Evolutionary conservation across 768 basidiomycete genomes (phyloP), one percentile per base, ranked within the genome.

Genomic region (Amanita inopinata): DNA sequence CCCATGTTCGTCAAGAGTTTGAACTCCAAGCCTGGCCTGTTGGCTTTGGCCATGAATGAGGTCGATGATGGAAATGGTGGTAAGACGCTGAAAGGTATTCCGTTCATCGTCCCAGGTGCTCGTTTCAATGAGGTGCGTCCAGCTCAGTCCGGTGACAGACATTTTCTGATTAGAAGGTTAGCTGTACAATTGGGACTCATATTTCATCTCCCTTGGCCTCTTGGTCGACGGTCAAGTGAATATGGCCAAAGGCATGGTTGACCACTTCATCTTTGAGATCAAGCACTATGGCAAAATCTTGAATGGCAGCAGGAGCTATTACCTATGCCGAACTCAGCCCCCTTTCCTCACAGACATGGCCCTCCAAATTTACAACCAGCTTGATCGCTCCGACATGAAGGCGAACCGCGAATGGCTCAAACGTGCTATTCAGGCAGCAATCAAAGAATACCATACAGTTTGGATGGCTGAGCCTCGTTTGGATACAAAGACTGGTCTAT

Each of bases 311-410:
- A 83, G 94, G 53, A 88, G 86, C 58, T 83, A 81, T 74, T 99
- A 99, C 61, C 78, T 99, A 45, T 88, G 86, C 60, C 84, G 94
- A 48, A 86, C 91, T 9, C 94, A 99, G 58, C 94, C 94, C 22
- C 94, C 94, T 2, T 99, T 99, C 83, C 73, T 98, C 35, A 98
- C 94, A 33, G 94, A 99, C 60, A 91, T 99, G 83, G 91, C 93
- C 0, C 72, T 98, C 28, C 96, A 98, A 60, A 94, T 97, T 58
- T 98, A 86, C 69, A 93, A 93, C 56, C 92, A 92, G 57, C 78
- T 97, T 42, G 91, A 96, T 54, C 81, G 87, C 34, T 80, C 79
- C 1, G 83, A 92, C 48, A 61, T 80, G 46, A 78, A 78, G 24
- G 74, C 72, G 23, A 94, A 96, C 67, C 83, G 84, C 14, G 66